phyloP scores from a whole-genome alignment of 2,329 filamentous ascomycete species.

The Myriangium duriaei region DNA sequence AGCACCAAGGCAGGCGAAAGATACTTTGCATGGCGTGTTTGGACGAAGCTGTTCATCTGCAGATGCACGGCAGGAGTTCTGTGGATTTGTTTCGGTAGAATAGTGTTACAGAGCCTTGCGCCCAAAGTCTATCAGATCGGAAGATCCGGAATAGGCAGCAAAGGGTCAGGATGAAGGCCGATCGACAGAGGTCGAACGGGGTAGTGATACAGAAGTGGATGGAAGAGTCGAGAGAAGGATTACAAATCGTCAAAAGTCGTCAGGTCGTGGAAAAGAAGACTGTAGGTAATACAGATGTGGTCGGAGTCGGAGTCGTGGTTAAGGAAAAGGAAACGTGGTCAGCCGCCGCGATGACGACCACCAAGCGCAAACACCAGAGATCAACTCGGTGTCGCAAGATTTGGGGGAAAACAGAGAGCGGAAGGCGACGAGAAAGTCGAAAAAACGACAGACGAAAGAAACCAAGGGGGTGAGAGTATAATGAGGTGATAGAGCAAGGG shows the following conservation, averaged over 20 bases:
- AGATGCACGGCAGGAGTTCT: constrained; percentile 2
- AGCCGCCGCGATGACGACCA: constrained; percentile 7
- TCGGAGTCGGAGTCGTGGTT: constrained; percentile 2
- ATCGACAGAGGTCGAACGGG: constrained; percentile 2
- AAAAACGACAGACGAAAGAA: constrained; percentile 5
- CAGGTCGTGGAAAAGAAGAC: constrained; percentile 8
- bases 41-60: constrained; percentile 6
- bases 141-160: neutral
- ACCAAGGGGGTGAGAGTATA: constrained; percentile 3
- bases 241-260: constrained; percentile 9
- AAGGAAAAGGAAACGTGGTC: neutral
- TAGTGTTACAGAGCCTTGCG: too few relatives aligned
- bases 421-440: neutral
- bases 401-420: neutral
- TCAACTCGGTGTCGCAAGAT: constrained; percentile 8
- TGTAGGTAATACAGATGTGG: constrained; percentile 1
- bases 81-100: too few relatives aligned
- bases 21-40: constrained; percentile 34
- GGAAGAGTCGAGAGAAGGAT: constrained; percentile 6
- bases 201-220: constrained; percentile 7
- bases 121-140: neutral
- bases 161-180: too few relatives aligned
- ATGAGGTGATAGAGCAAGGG: constrained; percentile 5
- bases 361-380: constrained; percentile 8
- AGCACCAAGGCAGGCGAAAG: constrained; percentile 38